A percentile compares a stretch with the other conserved stretches of the same genome.
These are phyloP conservation scores for Cicer cuneatum DNA, from an alignment of 306 rosid species.

Conservation along the genomic window DNA sequence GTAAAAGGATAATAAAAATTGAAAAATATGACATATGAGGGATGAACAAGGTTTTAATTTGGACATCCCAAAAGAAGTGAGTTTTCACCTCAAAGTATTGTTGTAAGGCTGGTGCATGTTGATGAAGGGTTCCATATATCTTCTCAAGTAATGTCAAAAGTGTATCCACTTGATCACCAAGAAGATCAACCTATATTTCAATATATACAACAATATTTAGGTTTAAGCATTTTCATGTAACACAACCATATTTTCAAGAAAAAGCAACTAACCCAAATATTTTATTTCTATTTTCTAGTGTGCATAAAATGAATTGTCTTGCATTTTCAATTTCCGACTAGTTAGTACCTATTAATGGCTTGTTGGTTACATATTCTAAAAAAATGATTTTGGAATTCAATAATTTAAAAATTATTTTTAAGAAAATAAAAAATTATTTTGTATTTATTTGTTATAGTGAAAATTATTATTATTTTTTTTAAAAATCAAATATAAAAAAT, in stretches of 20 bases:
- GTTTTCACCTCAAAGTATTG: slow-evolving; percentile 62
- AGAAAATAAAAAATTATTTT: too few species aligned
- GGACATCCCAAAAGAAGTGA: not conserved
- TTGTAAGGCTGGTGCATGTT: slow-evolving; percentile 66
- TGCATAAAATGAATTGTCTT: not conserved
- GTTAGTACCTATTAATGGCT: not conserved
- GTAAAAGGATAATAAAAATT: not conserved
- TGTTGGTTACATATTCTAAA: too few species aligned
- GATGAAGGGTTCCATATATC: slow-evolving; percentile 58
- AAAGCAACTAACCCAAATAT: not conserved
- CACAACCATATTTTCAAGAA: not conserved
- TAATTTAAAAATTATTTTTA: too few species aligned
- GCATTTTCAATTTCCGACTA: too few species aligned
- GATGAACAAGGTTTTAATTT: not conserved
- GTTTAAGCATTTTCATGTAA: slow-evolving; percentile 8
- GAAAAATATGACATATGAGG: not conserved
- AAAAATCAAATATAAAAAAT: too few species aligned
- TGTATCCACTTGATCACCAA: slow-evolving; percentile 91
- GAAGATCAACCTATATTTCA: slow-evolving; percentile 76
- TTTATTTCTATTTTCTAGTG: not conserved
- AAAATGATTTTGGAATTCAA: too few species aligned
- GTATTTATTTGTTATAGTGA: too few species aligned
- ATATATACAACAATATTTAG: not conserved
- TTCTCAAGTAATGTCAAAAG: slow-evolving; percentile 69
- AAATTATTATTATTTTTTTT: too few species aligned